Evolutionary conservation across 352 stramenopile genomes (phyloP).

Genomic region (Phytopythium sindhum): DNA sequence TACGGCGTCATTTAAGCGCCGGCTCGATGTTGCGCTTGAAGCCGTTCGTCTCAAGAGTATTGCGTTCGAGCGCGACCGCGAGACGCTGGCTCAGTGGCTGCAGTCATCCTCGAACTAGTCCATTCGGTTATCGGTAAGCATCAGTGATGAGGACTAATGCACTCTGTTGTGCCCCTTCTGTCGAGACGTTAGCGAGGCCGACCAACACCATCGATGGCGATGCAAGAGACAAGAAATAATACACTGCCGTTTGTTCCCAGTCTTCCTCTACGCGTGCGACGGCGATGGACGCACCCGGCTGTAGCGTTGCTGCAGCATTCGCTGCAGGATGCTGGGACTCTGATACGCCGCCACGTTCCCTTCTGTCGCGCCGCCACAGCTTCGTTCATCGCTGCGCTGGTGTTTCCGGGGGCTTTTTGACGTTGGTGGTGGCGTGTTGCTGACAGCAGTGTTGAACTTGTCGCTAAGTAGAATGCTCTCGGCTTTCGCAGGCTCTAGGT

Average conservation of each 20-base stretch:
- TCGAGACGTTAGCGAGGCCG: background rate
- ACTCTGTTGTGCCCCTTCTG: background rate
- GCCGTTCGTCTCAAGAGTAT: constrained; percentile 51
- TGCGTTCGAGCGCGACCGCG: constrained; percentile 44
- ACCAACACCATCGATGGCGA: background rate
- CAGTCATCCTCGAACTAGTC: constrained; percentile 10
- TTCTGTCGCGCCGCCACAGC: background rate
- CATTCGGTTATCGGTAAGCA: background rate
- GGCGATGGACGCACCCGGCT: constrained; percentile 37
- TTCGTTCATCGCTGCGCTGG: background rate
- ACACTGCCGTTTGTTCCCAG: background rate
- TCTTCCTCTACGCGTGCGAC: constrained; percentile 6
- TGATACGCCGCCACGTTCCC: background rate
- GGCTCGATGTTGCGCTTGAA: constrained; percentile 57
- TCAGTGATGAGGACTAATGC: background rate
- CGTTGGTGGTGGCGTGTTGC: background rate
- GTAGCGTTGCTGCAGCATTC: constrained; percentile 53
- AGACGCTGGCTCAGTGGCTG: constrained; percentile 55
- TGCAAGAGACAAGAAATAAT: background rate
- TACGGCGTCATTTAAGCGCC: constrained; percentile 47
- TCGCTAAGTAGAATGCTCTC: background rate
- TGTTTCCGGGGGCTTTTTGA: constrained; percentile 5
- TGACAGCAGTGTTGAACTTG: background rate
- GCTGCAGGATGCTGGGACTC: constrained; percentile 49
- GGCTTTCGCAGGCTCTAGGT: background rate